Evolutionary conservation across 1,139 yeast species (phyloP).

Genomic region (Kurtzmaniella quercitrusa): DNA sequence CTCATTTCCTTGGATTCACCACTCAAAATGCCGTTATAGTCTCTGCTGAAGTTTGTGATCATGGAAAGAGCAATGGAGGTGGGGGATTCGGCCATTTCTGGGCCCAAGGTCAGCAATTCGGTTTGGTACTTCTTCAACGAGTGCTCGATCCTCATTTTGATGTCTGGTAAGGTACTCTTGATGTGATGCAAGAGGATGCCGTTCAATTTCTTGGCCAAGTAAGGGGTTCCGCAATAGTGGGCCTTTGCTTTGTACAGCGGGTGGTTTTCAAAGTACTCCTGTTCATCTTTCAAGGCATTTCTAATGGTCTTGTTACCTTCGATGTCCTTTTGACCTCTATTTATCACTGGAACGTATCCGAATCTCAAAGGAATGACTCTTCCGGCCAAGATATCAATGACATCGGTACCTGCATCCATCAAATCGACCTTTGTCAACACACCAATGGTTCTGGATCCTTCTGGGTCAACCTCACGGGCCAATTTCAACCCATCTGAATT

Average conservation of each 20-base stretch:
- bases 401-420: conserved; percentile 99
- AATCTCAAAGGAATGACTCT: conserved; percentile 91
- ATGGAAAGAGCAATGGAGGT: conserved; percentile 85
- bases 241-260: conserved; percentile 82
- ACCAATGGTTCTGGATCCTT: conserved; percentile 94
- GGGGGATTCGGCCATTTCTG: conserved; percentile 84
- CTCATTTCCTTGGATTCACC: conserved; percentile 92
- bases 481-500: conserved; percentile 94
- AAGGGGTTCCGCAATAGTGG: conserved; percentile 92
- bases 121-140: conserved; percentile 77
- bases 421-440: conserved; percentile 94
- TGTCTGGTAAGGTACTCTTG: conserved; percentile 90
- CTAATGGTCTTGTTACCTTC: conserved; percentile 82
- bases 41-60: conserved; percentile 90
- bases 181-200: conserved; percentile 89
- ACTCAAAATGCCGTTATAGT: conserved; percentile 84
- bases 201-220: conserved; percentile 88
- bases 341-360: conserved; percentile 96
- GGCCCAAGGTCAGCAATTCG: conserved; percentile 74
- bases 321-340: conserved; percentile 96
- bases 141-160: conserved; percentile 83
- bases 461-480: conserved; percentile 98
- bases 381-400: conserved; percentile 92
- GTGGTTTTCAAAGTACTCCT: conserved; percentile 69
- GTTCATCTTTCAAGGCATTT: conserved; percentile 82